Percentiles rank a stretch among this genome's conserved stretches.
These are phyloP conservation scores for Suillus paluster DNA, from an alignment of 768 basidiomycete genomes.

Conservation along the genomic window DNA sequence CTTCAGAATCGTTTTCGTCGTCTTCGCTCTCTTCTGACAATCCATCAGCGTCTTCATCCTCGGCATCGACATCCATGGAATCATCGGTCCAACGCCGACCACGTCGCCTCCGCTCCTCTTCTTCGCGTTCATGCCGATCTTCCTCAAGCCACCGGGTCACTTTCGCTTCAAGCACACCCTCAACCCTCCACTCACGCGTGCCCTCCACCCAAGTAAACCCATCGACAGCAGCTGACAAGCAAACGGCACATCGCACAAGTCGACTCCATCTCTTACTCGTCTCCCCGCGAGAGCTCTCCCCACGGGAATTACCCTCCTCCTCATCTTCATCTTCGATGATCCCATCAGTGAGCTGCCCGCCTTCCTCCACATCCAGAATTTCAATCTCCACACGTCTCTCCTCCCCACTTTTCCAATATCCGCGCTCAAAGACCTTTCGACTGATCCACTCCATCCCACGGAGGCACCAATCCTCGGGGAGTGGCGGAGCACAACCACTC, in stretches of 20 bases:
- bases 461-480: conserved; percentile 95
- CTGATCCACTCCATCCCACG: conserved; percentile 98
- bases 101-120: conserved; percentile 67
- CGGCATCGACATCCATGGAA: conserved; percentile 72
- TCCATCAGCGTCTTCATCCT: conserved; percentile 53
- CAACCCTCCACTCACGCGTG: conserved; percentile 63
- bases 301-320: conserved; percentile 36
- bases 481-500: conserved; percentile 66
- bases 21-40: conserved; percentile 50
- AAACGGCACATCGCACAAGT: conserved; percentile 69
- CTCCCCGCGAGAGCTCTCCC: conserved; percentile 32
- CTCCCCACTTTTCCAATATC: conserved; percentile 89
- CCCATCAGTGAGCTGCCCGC: conserved; percentile 67
- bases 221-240: conserved; percentile 68
- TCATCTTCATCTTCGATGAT: conserved; percentile 80
- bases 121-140: conserved; percentile 65
- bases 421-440: conserved; percentile 86
- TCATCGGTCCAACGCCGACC: conserved; percentile 68
- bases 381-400: conserved; percentile 75
- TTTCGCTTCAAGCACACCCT: conserved; percentile 70
- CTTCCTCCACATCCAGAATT: conserved; percentile 68
- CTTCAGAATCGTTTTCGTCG: conserved; percentile 69
- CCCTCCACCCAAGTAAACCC: conserved; percentile 74
- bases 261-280: conserved; percentile 74
- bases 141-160: conserved; percentile 72